phyloP scores from a whole-genome alignment of 2,329 filamentous ascomycete genomes.

The Lecanosticta acicola region DNA sequence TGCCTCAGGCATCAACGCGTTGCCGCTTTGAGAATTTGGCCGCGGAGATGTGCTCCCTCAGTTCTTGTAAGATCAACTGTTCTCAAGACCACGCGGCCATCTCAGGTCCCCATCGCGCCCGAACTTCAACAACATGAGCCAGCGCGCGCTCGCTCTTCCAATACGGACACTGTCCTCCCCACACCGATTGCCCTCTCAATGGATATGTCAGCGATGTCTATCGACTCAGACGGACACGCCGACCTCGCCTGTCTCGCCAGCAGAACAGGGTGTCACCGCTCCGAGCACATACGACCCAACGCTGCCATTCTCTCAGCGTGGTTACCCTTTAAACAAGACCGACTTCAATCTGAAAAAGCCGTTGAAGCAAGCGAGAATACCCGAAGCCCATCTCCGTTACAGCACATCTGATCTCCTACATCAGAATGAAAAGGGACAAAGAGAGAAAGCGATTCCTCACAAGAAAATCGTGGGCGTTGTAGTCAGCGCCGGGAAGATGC shows the following conservation, averaged over 20 bases:
- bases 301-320: constrained; percentile 14
- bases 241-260: constrained; percentile 3
- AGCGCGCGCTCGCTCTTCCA: constrained; percentile 22
- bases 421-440: constrained; percentile 22
- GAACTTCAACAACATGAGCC: constrained; percentile 26
- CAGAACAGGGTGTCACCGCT: no score
- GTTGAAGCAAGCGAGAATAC: constrained; percentile 11
- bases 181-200: constrained; percentile 18
- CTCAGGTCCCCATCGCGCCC: constrained; percentile 5
- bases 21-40: no score
- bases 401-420: constrained; percentile 19
- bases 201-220: constrained; percentile 30
- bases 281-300: constrained; percentile 18
- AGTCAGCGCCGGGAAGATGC: constrained; percentile 70
- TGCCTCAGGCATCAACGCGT: no score
- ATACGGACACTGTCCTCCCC: constrained; percentile 21
- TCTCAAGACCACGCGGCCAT: constrained; percentile 10
- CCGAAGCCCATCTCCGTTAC: constrained; percentile 19
- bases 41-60: no score
- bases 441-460: constrained; percentile 20
- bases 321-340: constrained; percentile 15
- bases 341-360: constrained; percentile 23
- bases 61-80: not conserved
- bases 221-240: constrained; percentile 23
- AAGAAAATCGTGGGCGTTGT: constrained; percentile 55